Base-by-base conservation (phyloP, 352 stramenopile genomes). In the Globisporangium okanoganense region DNA sequence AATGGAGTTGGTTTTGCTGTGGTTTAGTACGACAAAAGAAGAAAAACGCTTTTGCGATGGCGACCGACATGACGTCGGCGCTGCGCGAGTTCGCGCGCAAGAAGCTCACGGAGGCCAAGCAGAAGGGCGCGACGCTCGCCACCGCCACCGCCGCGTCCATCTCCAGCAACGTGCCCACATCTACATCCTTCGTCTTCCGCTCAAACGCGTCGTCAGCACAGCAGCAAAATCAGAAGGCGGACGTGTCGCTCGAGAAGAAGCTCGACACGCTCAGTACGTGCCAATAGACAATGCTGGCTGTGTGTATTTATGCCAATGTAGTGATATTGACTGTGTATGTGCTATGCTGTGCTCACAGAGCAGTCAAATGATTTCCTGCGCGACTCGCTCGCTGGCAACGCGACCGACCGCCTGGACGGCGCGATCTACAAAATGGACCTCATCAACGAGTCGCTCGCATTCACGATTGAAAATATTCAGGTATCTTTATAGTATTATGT, bases 391-490 rank as follows among this genome's bases (percentile, higher is more conserved):
- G 61, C 61, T 0, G 72, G 67, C 25, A 78, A 66, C 29, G 66
- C 71, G 27, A 67, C 60, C 4, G 72, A 74, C 8, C 63, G 68
- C 22, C 57, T 89, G 33, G 74, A 80, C 44, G 69, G 71, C 25
- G 75, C 67, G 35, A 73, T 89, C 49, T 78, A 83, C 67, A 89
- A 90, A 52, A 69, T 92, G 58, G 80, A 92, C 57, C 75, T 89
- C 47, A 85, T 90, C 60, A 90, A 90, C 58, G 82, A 92, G 58
- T 92, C 82, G 45, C 65, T 92, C 47, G 80, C 80, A 12, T 92
- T 89, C 58, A 88, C 80, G 10, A 90, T 92, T 49, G 82, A 90
- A 43, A 90, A 90, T 56, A 82, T 90, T 44, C 80, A 89, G 62
- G 75, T 78, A 25, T 36, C 9, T 16, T 27, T 49, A 14, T 27